Evolutionary conservation across 148 eudicot species (phyloP).

Genomic region (Pharnaceum exiguum): DNA sequence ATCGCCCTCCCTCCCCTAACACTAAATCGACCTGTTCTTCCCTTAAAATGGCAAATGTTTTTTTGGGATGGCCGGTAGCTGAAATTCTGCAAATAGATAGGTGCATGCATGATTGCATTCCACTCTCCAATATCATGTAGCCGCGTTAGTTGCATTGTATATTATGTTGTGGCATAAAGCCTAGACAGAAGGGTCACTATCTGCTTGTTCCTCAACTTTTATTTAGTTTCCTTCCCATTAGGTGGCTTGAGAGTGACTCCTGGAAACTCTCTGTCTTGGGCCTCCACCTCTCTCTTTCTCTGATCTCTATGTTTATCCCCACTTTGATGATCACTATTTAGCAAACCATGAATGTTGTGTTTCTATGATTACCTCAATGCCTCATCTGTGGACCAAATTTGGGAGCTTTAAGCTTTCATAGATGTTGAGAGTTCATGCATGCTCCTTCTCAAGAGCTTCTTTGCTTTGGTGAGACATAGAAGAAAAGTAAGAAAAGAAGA

Average conservation of each 20-base stretch:
- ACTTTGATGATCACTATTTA: background rate
- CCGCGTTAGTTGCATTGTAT: too few species aligned
- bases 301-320: background rate
- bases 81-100: too few species aligned
- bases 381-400: conserved; percentile 23
- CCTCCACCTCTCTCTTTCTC: conserved; percentile 1
- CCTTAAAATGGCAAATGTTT: conserved; percentile 11
- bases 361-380: conserved; percentile 3
- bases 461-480: background rate
- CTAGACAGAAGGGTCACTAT: conserved; percentile 13
- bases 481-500: background rate
- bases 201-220: conserved; percentile 10
- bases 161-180: conserved; percentile 10
- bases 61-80: conserved; percentile 2
- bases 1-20: conserved; percentile 1
- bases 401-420: conserved; percentile 10
- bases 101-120: background rate
- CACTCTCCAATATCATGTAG: background rate
- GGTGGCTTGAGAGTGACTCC: conserved; percentile 19
- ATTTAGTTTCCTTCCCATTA: conserved; percentile 8
- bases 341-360: conserved; percentile 1
- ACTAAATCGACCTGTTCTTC: background rate
- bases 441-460: background rate
- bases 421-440: conserved; percentile 19
- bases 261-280: conserved; percentile 25